Evolutionary conservation across 2,329 filamentous ascomycete species (phyloP).

Genomic region (Arthroderma uncinatum): DNA sequence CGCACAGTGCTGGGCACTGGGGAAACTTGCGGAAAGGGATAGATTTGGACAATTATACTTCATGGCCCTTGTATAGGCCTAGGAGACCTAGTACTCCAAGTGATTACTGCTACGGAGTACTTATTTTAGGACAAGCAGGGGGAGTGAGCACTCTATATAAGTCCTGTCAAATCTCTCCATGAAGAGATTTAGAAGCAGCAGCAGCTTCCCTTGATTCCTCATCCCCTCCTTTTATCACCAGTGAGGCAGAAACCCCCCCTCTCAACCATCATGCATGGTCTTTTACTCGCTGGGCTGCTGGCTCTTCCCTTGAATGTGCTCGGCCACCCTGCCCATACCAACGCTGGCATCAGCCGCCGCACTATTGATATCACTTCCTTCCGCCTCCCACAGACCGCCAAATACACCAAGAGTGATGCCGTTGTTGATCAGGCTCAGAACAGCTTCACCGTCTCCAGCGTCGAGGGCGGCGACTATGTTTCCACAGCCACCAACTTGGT

Average conservation of each 20-base stretch:
- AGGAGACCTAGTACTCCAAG: background rate
- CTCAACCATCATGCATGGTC: conserved; percentile 12
- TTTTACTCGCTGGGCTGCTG: conserved; percentile 12
- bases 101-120: background rate
- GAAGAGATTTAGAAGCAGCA: background rate
- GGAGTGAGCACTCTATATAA: background rate
- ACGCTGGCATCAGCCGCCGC: conserved; percentile 5
- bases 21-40: background rate
- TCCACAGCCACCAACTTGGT: conserved; percentile 8
- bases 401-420: conserved; percentile 7
- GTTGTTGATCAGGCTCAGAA: background rate
- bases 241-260: background rate
- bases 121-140: background rate
- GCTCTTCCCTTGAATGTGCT: conserved; percentile 9
- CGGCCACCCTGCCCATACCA: conserved; percentile 8
- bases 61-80: background rate
- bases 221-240: background rate
- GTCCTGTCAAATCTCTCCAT: background rate
- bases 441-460: background rate
- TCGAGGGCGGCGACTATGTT: conserved; percentile 7
- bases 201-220: background rate
- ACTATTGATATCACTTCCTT: conserved; percentile 10
- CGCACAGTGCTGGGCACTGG: background rate
- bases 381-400: conserved; percentile 4
- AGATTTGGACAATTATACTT: background rate